Evolutionary conservation across 2,329 filamentous ascomycete species (phyloP).

Genomic region (Chrysoporthe cubensis): DNA sequence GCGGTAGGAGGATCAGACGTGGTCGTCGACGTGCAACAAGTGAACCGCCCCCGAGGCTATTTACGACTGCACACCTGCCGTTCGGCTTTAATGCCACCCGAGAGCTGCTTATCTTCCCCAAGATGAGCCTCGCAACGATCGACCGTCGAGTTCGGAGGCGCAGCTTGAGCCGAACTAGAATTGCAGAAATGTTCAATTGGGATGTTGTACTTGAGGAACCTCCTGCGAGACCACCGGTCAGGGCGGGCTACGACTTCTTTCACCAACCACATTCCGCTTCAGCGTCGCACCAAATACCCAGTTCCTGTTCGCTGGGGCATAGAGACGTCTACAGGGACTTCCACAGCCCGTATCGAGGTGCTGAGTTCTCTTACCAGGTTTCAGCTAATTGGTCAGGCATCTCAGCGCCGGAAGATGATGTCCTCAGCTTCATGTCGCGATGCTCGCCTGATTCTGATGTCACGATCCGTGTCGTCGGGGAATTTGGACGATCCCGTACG

Average conservation of each 20-base stretch:
- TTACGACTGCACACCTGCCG: constrained; percentile 32
- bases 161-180: constrained; percentile 42
- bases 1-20: constrained; percentile 11
- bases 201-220: constrained; percentile 12
- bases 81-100: constrained; percentile 30
- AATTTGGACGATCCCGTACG: neutral
- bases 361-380: neutral
- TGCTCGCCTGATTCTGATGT: neutral
- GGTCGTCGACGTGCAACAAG: constrained; percentile 19
- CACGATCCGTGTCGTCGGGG: neutral
- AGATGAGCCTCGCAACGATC: constrained; percentile 35
- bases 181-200: constrained; percentile 42
- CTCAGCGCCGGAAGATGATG: neutral
- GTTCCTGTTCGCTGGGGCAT: no score
- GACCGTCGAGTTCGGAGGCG: constrained; percentile 40
- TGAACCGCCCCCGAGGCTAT: constrained; percentile 24
- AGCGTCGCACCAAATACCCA: no score
- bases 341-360: no score
- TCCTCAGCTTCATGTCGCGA: neutral
- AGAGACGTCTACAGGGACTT: no score
- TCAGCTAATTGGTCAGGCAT: neutral
- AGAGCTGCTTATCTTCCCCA: constrained; percentile 42
- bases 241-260: neutral
- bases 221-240: neutral
- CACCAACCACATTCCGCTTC: no score